Conservation (phyloP, 164 flowering plant species). For the Kingdonia uniflora region DNA sequence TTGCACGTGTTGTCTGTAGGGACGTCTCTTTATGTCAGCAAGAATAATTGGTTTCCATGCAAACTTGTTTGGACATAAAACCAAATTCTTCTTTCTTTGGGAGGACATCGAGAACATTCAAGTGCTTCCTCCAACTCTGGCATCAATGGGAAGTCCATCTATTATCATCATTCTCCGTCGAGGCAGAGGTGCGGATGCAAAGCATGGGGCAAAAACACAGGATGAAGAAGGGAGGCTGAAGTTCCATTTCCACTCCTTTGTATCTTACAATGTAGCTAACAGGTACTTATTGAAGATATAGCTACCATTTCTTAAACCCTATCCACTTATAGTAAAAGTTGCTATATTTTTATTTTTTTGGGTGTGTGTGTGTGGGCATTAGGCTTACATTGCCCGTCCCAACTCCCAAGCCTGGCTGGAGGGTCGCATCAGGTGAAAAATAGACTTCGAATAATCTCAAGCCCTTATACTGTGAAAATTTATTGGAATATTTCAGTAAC, state of each 20-base stretch:
- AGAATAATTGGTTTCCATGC: conserved; percentile 87
- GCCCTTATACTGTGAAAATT: no score
- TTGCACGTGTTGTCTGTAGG: conserved; percentile 41
- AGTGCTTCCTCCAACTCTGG: conserved; percentile 56
- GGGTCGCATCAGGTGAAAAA: no score
- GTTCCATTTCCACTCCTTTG: conserved; percentile 92
- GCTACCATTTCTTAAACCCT: not conserved
- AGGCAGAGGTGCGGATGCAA: conserved; percentile 88
- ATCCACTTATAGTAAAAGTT: not conserved
- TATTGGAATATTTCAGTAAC: no score
- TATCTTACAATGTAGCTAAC: conserved; percentile 70
- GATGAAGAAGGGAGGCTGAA: conserved; percentile 89
- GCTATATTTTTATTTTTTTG: no score
- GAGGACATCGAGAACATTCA: conserved; percentile 93
- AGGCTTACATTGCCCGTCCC: no score
- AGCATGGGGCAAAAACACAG: conserved; percentile 76
- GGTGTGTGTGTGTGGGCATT: no score
- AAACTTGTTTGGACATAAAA: conserved; percentile 82
- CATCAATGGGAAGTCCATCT: conserved; percentile 92
- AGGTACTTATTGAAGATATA: conserved; percentile 34
- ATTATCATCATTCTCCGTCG: conserved; percentile 58
- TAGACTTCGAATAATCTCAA: no score
- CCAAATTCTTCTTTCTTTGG: conserved; percentile 91
- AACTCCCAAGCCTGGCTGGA: no score
- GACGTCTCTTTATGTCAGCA: conserved; percentile 89